Percentiles rank a stretch among this genome's conserved stretches.
These are phyloP conservation scores for Odonthalia washingtoniensis DNA, from an alignment of 31 red algal species.

Conservation along the genomic window DNA sequence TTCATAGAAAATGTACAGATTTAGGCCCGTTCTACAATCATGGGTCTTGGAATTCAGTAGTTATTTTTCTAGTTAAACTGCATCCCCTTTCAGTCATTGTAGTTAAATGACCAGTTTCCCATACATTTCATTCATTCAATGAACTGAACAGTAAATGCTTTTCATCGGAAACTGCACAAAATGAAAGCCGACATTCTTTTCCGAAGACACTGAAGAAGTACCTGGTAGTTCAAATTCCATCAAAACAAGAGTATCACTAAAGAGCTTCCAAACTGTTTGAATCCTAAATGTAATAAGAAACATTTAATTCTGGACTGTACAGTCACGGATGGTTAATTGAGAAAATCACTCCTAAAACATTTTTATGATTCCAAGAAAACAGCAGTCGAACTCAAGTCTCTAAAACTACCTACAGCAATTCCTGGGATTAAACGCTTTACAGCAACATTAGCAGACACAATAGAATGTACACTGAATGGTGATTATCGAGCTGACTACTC, in stretches of 20 bases:
- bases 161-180: too few species aligned
- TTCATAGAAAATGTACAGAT: too few species aligned
- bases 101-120: too few species aligned
- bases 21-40: too few species aligned
- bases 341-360: background rate
- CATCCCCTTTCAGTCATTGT: too few species aligned
- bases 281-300: background rate
- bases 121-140: too few species aligned
- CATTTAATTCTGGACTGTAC: background rate
- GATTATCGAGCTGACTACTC: background rate
- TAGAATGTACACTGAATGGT: background rate
- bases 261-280: background rate
- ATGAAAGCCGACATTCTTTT: too few species aligned
- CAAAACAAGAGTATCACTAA: background rate
- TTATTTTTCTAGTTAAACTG: too few species aligned
- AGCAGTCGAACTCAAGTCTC: background rate
- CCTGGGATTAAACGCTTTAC: background rate
- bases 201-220: background rate
- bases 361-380: slow-evolving; percentile 15
- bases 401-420: background rate
- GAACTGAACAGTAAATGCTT: too few species aligned
- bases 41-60: too few species aligned
- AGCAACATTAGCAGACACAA: background rate
- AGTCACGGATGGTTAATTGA: background rate
- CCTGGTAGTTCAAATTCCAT: background rate